Evolutionary conservation across 2,329 filamentous ascomycete species (phyloP).

Genomic region (Ilyonectria destructans): DNA sequence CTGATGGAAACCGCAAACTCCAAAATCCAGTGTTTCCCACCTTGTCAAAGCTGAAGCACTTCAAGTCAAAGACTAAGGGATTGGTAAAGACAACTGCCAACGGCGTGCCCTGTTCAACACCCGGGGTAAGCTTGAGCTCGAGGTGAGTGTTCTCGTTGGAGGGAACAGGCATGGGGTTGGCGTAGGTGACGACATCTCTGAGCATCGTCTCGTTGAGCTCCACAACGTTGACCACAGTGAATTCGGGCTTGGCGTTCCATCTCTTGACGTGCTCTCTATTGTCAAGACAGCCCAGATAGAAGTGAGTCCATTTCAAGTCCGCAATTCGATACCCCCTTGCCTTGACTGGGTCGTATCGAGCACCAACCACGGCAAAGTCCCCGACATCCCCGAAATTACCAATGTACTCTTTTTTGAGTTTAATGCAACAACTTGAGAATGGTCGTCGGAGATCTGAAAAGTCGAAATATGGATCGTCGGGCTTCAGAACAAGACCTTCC

Average conservation of each 20-base stretch:
- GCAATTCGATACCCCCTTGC: slow-evolving; percentile 70
- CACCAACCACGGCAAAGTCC: slow-evolving; percentile 87
- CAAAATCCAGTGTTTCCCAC: slow-evolving; percentile 79
- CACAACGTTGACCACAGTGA: slow-evolving; percentile 78
- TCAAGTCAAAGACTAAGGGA: slow-evolving; percentile 85
- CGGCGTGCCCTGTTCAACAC: slow-evolving; percentile 59
- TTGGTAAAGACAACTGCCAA: slow-evolving; percentile 74
- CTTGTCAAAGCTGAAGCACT: slow-evolving; percentile 86
- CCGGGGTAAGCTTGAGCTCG: slow-evolving; percentile 63
- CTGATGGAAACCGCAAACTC: slow-evolving; percentile 82
- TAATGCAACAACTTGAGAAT: slow-evolving; percentile 75
- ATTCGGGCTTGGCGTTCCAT: slow-evolving; percentile 69
- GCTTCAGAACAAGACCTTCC: slow-evolving; percentile 88
- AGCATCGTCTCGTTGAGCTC: slow-evolving; percentile 70
- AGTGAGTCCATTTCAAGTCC: slow-evolving; percentile 82
- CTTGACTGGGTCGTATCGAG: slow-evolving; percentile 77
- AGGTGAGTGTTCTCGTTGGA: slow-evolving; percentile 60
- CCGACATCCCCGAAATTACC: slow-evolving; percentile 84
- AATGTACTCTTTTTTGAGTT: slow-evolving; percentile 91
- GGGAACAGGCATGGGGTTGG: slow-evolving; percentile 60
- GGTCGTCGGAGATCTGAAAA: slow-evolving; percentile 57
- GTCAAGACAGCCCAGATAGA: slow-evolving; percentile 82
- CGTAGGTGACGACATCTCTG: slow-evolving; percentile 65
- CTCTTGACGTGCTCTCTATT: slow-evolving; percentile 75
- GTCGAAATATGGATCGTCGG: slow-evolving; percentile 84